phyloP scores from a whole-genome alignment of 345 rosid species.

The Arabis alpina region DNA sequence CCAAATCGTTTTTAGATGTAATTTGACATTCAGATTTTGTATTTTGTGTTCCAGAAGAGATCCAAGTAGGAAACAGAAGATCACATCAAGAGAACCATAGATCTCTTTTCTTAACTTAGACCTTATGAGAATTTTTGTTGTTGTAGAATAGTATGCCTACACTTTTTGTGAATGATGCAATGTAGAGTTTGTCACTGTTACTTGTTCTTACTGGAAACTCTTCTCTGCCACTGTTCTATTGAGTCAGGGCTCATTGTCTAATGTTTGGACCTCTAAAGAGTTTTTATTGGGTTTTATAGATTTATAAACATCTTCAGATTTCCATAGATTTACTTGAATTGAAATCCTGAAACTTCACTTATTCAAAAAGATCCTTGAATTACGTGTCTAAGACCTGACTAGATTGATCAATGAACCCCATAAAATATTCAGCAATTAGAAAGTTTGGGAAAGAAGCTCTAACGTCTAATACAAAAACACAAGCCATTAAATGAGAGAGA shows the following conservation, averaged over 20 bases:
- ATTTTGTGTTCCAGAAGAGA: constrained; percentile 37
- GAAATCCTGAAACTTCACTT: too few species aligned
- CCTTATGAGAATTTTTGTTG: not conserved
- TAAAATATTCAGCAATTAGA: too few species aligned
- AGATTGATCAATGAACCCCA: too few species aligned
- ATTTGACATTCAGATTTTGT: constrained; percentile 26
- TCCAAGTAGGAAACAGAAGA: constrained; percentile 40
- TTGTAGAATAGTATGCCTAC: constrained; percentile 18
- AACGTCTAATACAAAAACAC: too few species aligned
- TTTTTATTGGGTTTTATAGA: constrained; percentile 31
- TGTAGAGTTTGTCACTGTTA: constrained; percentile 24
- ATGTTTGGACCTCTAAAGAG: constrained; percentile 19
- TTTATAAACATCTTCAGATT: not conserved
- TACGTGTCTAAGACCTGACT: too few species aligned
- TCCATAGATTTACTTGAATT: not conserved
- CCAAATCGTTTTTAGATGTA: not conserved
- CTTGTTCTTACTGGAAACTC: constrained; percentile 18
- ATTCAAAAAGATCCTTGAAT: too few species aligned
- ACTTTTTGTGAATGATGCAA: constrained; percentile 23
- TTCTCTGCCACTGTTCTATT: constrained; percentile 3
- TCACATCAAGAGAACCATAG: constrained; percentile 40
- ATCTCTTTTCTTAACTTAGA: constrained; percentile 2
- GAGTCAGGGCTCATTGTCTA: constrained; percentile 2
- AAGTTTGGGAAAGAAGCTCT: too few species aligned
- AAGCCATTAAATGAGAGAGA: too few species aligned